Evolutionary conservation across 345 rosid genomes (phyloP).

Genomic region (Xanthoceras sorbifolium): DNA sequence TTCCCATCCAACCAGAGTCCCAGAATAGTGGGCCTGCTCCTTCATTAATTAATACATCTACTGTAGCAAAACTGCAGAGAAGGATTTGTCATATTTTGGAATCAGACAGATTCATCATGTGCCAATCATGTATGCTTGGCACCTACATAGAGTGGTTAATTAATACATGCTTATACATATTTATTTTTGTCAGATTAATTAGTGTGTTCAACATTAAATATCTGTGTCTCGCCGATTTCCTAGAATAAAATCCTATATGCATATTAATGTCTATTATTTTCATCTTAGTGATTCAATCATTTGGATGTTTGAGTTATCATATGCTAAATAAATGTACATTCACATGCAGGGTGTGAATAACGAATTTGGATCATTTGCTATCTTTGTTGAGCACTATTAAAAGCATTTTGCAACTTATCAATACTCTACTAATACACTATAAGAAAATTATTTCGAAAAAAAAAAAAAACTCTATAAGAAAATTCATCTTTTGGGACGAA

Average conservation of each 20-base stretch:
- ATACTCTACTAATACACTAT: no score
- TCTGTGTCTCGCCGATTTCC: neutral
- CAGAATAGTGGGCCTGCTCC: conserved; percentile 11
- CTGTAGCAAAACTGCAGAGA: neutral
- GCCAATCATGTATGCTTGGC: conserved; percentile 1
- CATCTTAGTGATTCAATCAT: conserved; percentile 8
- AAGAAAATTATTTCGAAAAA: no score
- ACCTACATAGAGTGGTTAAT: neutral
- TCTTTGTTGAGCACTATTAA: no score
- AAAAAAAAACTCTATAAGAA: no score
- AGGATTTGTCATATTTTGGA: neutral
- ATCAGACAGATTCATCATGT: neutral
- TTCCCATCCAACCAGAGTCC: neutral
- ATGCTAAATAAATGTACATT: neutral
- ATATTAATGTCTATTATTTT: no score
- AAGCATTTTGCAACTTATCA: no score
- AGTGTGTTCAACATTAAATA: neutral
- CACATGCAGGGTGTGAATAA: neutral
- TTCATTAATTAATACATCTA: neutral
- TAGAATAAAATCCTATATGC: no score
- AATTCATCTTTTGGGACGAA: no score
- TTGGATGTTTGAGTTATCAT: neutral
- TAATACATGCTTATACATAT: neutral
- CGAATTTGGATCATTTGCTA: neutral
- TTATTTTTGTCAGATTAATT: neutral